Percentiles rank a stretch among this genome's conserved stretches.
Evolutionary conservation across 495 filamentous ascomycete genomes (phyloP).

Genomic region (Parathielavia appendiculata): DNA sequence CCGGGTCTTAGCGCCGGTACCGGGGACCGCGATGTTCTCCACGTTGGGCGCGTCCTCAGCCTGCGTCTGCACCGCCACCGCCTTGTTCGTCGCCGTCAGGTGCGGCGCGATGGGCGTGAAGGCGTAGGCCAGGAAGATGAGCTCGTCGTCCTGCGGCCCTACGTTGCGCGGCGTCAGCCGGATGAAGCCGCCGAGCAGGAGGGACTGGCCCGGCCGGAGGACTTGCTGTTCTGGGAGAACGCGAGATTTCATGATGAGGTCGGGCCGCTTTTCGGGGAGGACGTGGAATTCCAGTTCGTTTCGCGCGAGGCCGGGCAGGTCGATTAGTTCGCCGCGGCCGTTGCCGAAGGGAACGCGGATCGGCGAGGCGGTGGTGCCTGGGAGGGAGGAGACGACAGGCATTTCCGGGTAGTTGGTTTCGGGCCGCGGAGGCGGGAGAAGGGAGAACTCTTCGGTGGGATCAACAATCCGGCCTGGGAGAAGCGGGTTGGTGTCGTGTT

Average conservation of each 20-base stretch:
- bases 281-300: slow-evolving; percentile 65
- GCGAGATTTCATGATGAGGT: slow-evolving; percentile 71
- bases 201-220: slow-evolving; percentile 72
- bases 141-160: slow-evolving; percentile 42
- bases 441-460: slow-evolving; percentile 34
- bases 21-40: slow-evolving; percentile 54
- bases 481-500: slow-evolving; percentile 17
- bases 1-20: slow-evolving; percentile 48
- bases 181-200: slow-evolving; percentile 83
- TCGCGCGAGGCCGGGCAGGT: slow-evolving; percentile 77
- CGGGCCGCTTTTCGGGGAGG: slow-evolving; percentile 52
- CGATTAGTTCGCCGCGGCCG: slow-evolving; percentile 85
- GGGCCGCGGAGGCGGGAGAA: slow-evolving; percentile 68
- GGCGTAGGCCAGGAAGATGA: slow-evolving; percentile 64
- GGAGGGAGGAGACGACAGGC: slow-evolving; percentile 77
- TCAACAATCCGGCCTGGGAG: slow-evolving; percentile 18
- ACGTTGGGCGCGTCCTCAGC: slow-evolving; percentile 47
- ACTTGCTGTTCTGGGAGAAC: slow-evolving; percentile 60
- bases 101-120: slow-evolving; percentile 74
- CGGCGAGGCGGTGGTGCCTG: slow-evolving; percentile 90
- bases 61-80: slow-evolving; percentile 59
- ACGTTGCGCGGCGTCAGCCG: slow-evolving; percentile 68
- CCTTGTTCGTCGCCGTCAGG: slow-evolving; percentile 72
- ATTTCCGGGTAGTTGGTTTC: slow-evolving; percentile 72
- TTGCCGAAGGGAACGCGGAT: slow-evolving; percentile 84